phyloP scores from a whole-genome alignment of 441 rosid species.

The Omphalea diandra region DNA sequence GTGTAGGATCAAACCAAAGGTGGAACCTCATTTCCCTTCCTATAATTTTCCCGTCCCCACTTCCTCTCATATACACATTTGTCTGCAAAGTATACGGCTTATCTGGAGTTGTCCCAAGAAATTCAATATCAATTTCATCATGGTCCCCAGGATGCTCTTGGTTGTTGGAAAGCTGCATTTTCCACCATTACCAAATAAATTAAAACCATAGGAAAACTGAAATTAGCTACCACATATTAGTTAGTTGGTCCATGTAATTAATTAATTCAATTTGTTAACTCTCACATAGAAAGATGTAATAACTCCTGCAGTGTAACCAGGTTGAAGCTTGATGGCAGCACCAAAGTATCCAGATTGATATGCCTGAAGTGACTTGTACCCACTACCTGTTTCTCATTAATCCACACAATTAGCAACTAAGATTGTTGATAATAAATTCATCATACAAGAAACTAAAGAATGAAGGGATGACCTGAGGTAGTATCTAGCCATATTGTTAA shows the following conservation, averaged over 20 bases:
- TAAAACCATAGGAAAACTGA: no score
- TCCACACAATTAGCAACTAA: background rate
- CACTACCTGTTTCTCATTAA: constrained; percentile 60
- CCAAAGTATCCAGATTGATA: constrained; percentile 89
- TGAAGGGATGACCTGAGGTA: constrained; percentile 49
- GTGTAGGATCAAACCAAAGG: constrained; percentile 95
- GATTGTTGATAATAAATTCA: no score
- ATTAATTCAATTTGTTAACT: background rate
- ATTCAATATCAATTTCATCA: constrained; percentile 94
- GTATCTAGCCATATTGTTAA: constrained; percentile 85
- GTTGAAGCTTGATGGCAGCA: constrained; percentile 76
- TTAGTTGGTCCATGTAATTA: no score
- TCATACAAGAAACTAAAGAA: background rate
- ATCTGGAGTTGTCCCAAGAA: constrained; percentile 83
- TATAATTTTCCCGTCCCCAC: constrained; percentile 83
- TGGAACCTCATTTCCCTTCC: constrained; percentile 94
- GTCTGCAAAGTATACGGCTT: constrained; percentile 93
- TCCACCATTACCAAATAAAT: background rate
- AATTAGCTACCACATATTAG: no score
- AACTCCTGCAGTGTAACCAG: constrained; percentile 96
- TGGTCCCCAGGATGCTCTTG: constrained; percentile 86
- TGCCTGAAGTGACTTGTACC: constrained; percentile 72
- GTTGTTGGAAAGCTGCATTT: constrained; percentile 68
- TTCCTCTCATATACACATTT: constrained; percentile 89
- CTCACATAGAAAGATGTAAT: constrained; percentile 79